These are phyloP conservation scores for Melaleuca quinquenervia DNA, from an alignment of 345 rosid species.

Conservation along the genomic window DNA sequence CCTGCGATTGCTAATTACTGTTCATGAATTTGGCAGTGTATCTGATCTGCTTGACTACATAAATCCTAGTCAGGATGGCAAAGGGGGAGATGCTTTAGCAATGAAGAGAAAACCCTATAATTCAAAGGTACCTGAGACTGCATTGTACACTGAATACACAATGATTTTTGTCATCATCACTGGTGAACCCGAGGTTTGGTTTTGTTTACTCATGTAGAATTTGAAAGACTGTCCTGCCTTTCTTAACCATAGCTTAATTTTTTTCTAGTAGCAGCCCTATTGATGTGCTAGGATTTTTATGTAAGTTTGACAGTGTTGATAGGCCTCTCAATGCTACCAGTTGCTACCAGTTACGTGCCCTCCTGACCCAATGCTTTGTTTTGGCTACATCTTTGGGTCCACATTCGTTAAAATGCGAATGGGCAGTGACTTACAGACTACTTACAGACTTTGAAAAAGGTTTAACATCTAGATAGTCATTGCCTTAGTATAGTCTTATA, in stretches of 20 bases:
- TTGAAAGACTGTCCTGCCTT: neutral
- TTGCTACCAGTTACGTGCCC: neutral
- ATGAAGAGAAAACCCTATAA: constrained; percentile 58
- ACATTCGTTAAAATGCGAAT: neutral
- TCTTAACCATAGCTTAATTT: neutral
- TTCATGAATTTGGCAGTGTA: constrained; percentile 42
- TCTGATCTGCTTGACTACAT: constrained; percentile 96
- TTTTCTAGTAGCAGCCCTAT: neutral
- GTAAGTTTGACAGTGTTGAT: neutral
- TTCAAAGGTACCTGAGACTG: constrained; percentile 43
- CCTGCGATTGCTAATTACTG: neutral
- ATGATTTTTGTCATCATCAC: neutral
- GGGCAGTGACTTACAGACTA: neutral
- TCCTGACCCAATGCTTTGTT: neutral
- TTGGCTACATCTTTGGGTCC: neutral
- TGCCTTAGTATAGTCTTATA: neutral
- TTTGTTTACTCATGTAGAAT: neutral
- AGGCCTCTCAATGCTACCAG: neutral
- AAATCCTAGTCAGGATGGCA: constrained; percentile 71
- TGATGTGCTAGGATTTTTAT: neutral
- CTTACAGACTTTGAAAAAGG: neutral
- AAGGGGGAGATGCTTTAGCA: constrained; percentile 53
- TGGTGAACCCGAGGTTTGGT: neutral
- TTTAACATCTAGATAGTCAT: neutral
- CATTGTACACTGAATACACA: neutral